phyloP scores from a whole-genome alignment of 2,329 filamentous ascomycete genomes.

The Laburnicola sp. region DNA sequence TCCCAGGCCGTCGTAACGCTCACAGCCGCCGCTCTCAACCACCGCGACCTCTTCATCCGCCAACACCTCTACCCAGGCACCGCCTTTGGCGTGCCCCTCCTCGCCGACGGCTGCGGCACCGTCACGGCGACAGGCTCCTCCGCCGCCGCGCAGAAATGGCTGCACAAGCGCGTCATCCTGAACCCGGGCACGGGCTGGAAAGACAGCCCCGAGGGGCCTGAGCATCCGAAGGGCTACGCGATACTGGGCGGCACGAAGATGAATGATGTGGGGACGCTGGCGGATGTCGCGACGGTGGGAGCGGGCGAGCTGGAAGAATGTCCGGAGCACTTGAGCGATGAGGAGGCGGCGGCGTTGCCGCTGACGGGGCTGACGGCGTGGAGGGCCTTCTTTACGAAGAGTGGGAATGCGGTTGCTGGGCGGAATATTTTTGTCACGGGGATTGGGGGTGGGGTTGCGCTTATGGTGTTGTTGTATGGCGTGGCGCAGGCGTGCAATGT shows the following conservation, averaged over 20 bases:
- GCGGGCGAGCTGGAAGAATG: conserved; percentile 74
- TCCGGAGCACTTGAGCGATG: conserved; percentile 70
- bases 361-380: conserved; percentile 85
- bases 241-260: conserved; percentile 71
- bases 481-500: conserved; percentile 72
- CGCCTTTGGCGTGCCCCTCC: conserved; percentile 74
- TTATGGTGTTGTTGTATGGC: conserved; percentile 79
- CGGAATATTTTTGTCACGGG: conserved; percentile 84
- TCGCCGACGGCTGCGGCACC: conserved; percentile 79
- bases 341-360: conserved; percentile 81
- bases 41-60: conserved; percentile 92
- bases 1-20: conserved; percentile 74
- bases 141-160: conserved; percentile 58
- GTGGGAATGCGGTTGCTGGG: conserved; percentile 63
- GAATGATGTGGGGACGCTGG: conserved; percentile 69
- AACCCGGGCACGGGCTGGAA: conserved; percentile 80
- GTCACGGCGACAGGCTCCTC: conserved; percentile 67
- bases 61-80: conserved; percentile 88
- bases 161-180: conserved; percentile 72
- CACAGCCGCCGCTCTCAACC: conserved; percentile 82
- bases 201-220: conserved; percentile 70
- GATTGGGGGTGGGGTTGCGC: conserved; percentile 88
- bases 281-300: conserved; percentile 71
- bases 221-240: conserved; percentile 61
- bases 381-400: conserved; percentile 82